phyloP scores from a whole-genome alignment of 345 rosid genomes.

The Murraya paniculata region DNA sequence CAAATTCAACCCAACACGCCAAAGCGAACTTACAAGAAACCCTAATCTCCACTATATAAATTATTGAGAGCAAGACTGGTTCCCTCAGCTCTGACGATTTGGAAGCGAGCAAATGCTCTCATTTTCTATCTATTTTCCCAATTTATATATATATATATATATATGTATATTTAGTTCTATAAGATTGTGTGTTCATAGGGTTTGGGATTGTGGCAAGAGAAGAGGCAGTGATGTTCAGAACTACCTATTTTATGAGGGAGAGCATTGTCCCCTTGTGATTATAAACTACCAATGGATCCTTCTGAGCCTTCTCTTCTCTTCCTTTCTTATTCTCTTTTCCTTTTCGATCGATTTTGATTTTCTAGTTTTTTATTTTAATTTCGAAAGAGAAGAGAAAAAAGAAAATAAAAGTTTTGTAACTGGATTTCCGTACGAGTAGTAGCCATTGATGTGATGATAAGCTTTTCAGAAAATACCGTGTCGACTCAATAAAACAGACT shows the following conservation, averaged over 20 bases:
- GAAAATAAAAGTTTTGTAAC: neutral
- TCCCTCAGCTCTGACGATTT: no score
- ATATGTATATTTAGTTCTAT: no score
- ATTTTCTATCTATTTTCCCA: no score
- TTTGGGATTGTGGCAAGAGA: no score
- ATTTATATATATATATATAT: no score
- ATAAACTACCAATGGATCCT: conserved; percentile 64
- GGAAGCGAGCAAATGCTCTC: no score
- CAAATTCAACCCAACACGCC: neutral
- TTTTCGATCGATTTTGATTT: neutral
- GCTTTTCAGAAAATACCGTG: conserved; percentile 38
- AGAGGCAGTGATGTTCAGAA: conserved; percentile 42
- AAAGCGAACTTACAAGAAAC: no score
- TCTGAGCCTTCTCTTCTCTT: conserved; percentile 36
- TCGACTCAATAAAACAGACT: conserved; percentile 63
- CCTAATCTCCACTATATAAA: no score
- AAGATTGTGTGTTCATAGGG: no score
- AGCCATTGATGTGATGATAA: conserved; percentile 43
- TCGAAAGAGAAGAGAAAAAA: no score
- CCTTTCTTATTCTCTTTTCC: neutral
- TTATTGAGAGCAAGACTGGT: no score
- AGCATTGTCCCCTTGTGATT: conserved; percentile 28
- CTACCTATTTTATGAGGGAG: conserved; percentile 60
- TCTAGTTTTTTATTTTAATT: neutral
- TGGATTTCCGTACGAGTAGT: neutral